Percentiles rank a stretch among this genome's conserved stretches.
Conservation (phyloP, 108 stramenopile genomes). For the Fistulifera pelliculosa region DNA sequence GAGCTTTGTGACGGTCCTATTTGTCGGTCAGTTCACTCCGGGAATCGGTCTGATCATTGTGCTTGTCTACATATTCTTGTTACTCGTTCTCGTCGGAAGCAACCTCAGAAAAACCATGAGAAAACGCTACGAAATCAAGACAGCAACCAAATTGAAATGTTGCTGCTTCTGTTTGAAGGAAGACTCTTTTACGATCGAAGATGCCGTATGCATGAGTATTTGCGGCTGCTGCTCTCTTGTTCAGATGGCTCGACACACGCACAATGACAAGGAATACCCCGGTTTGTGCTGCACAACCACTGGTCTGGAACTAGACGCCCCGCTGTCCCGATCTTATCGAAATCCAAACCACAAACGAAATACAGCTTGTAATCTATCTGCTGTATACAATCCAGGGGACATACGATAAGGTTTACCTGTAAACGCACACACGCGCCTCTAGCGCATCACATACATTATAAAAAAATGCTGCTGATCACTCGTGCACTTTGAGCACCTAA, state of each 20-base stretch:
- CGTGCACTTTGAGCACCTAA: too few relatives aligned
- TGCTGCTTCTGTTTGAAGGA: background rate
- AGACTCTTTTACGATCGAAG: slow-evolving; percentile 25
- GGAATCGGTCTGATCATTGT: slow-evolving; percentile 17
- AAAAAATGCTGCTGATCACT: too few relatives aligned
- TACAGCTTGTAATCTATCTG: too few relatives aligned
- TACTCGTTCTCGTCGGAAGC: slow-evolving; percentile 24
- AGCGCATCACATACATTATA: too few relatives aligned
- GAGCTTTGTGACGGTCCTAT: slow-evolving; percentile 17
- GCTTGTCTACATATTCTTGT: slow-evolving; percentile 14
- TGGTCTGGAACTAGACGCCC: slow-evolving; percentile 45
- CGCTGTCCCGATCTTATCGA: slow-evolving; percentile 6
- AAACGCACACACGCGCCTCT: too few relatives aligned
- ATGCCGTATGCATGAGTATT: slow-evolving; percentile 43
- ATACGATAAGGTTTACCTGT: too few relatives aligned
- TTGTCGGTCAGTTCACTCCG: slow-evolving; percentile 26
- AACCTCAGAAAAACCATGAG: slow-evolving; percentile 34
- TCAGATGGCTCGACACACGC: slow-evolving; percentile 70
- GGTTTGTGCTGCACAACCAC: slow-evolving; percentile 55
- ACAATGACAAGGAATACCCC: slow-evolving; percentile 61
- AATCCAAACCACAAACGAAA: too few relatives aligned
- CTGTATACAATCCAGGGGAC: too few relatives aligned
- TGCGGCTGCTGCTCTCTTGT: slow-evolving; percentile 56
- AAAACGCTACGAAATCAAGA: slow-evolving; percentile 41
- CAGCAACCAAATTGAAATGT: slow-evolving; percentile 12